phyloP scores from a whole-genome alignment of 1,284 basidiomycete species.

The Psilocybe mexicana region DNA sequence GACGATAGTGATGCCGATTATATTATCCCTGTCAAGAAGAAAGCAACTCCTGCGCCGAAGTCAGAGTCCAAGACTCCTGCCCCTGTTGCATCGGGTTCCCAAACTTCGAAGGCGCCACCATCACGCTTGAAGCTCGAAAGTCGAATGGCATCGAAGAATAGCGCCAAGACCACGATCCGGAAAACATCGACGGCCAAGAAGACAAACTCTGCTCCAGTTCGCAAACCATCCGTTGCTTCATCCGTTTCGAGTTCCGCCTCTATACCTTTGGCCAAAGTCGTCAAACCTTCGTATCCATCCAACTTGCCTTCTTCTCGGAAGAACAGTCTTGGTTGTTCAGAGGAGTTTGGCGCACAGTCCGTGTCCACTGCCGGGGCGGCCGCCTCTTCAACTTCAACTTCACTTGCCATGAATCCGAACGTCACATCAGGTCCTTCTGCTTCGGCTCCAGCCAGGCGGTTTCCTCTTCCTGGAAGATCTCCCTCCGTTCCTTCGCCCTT shows the following conservation, averaged over 20 bases:
- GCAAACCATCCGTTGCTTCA: background rate
- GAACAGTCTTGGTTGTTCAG: background rate
- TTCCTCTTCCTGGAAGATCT: background rate
- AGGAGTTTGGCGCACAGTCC: background rate
- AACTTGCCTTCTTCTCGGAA: background rate
- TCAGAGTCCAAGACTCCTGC: background rate
- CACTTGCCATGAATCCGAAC: too few relatives aligned
- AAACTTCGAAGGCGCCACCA: background rate
- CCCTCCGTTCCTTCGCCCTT: background rate
- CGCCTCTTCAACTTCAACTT: too few relatives aligned
- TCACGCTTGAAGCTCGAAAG: background rate
- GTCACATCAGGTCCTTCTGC: too few relatives aligned
- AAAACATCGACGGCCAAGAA: constrained; percentile 1
- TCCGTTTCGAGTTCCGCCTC: background rate
- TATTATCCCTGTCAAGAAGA: constrained; percentile 6
- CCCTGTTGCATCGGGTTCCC: background rate
- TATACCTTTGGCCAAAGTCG: background rate
- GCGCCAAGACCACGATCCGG: constrained; percentile 8
- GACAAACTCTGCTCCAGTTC: background rate
- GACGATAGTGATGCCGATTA: background rate
- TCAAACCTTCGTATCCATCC: background rate
- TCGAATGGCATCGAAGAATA: background rate
- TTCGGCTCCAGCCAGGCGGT: background rate
- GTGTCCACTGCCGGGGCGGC: too few relatives aligned
- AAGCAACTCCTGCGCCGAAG: background rate